These are phyloP conservation scores for Somion occarium DNA, from an alignment of 1,284 basidiomycete species.

Conservation along the genomic window DNA sequence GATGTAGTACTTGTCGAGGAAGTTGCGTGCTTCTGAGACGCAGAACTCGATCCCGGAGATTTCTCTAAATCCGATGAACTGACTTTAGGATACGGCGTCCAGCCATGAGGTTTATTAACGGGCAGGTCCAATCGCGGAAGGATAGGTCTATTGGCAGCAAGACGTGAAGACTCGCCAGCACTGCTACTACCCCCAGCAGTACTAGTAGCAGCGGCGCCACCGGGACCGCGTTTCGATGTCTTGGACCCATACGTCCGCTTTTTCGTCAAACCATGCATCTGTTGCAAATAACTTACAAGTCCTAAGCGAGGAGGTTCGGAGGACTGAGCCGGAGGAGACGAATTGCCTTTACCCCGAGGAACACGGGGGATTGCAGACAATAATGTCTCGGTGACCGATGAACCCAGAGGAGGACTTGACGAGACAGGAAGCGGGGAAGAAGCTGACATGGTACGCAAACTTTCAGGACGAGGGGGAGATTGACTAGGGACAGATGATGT, in stretches of 20 bases:
- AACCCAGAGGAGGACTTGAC: constrained; percentile 10
- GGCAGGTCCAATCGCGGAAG: constrained; percentile 25
- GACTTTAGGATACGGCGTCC: background rate
- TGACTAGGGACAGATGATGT: background rate
- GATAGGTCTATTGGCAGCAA: constrained; percentile 22
- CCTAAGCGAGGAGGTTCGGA: constrained; percentile 16
- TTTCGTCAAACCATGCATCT: constrained; percentile 29
- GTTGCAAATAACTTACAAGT: constrained; percentile 28
- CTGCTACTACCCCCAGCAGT: background rate
- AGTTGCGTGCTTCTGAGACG: background rate
- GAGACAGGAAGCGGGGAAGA: background rate
- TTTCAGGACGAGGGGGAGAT: background rate
- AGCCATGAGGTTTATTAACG: background rate
- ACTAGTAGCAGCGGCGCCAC: constrained; percentile 6
- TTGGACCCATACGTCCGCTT: constrained; percentile 24
- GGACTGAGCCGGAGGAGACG: constrained; percentile 12
- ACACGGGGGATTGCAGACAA: background rate
- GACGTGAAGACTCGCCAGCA: constrained; percentile 16
- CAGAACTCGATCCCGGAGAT: no score
- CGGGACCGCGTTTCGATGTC: constrained; percentile 2
- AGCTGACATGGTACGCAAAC: background rate
- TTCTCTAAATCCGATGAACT: background rate
- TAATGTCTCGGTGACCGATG: background rate
- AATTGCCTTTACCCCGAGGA: background rate
- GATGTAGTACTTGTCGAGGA: background rate